phyloP scores from a whole-genome alignment of 129 eudicot species.

The Ambrosia artemisiifolia region DNA sequence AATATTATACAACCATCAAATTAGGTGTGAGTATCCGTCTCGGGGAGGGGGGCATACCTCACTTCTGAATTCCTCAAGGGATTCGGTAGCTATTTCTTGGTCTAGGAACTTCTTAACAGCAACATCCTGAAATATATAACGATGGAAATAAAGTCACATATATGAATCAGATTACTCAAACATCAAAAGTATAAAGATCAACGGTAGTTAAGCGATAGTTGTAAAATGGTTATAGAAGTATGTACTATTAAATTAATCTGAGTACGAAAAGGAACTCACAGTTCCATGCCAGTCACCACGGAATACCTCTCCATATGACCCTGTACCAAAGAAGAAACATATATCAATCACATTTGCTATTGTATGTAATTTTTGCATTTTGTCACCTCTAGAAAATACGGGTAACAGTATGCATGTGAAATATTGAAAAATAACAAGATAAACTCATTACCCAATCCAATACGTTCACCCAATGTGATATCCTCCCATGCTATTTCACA shows the following conservation, averaged over 20 bases:
- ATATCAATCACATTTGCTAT: background rate
- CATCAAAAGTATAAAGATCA: background rate
- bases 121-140: slow-evolving; percentile 58
- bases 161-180: background rate
- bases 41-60: slow-evolving; percentile 48
- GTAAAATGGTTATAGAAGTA: background rate
- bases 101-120: slow-evolving; percentile 90
- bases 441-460: slow-evolving; percentile 72
- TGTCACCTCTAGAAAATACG: background rate
- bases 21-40: background rate
- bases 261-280: slow-evolving; percentile 52
- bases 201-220: background rate
- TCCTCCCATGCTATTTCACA: slow-evolving; percentile 93
- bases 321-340: slow-evolving; percentile 31
- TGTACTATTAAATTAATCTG: background rate
- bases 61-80: slow-evolving; percentile 88
- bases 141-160: background rate
- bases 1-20: no score
- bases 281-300: slow-evolving; percentile 99
- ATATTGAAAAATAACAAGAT: background rate
- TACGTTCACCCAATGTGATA: slow-evolving; percentile 90
- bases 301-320: slow-evolving; percentile 97
- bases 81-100: slow-evolving; percentile 76
- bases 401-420: background rate
- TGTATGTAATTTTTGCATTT: background rate